These are phyloP conservation scores for Pseudoturritis turrita DNA, from an alignment of 345 rosid species.

Conservation along the genomic window DNA sequence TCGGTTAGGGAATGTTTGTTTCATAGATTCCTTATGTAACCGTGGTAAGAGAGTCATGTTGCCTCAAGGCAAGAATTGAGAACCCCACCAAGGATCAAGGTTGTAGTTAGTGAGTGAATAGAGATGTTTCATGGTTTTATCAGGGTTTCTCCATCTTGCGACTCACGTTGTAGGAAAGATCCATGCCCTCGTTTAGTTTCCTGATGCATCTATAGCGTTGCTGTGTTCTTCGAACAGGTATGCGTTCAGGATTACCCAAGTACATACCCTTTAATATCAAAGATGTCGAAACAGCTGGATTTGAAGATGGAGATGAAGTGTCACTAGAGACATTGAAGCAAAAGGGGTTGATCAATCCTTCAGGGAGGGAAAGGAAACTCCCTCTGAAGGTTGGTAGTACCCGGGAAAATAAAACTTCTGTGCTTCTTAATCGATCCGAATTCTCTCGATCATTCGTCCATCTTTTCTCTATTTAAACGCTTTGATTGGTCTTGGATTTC, in stretches of 20 bases:
- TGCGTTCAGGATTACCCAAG: conserved; percentile 80
- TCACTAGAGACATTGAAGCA: conserved; percentile 68
- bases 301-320: conserved; percentile 84
- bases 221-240: conserved; percentile 46
- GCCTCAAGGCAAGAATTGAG: not conserved
- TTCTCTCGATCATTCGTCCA: not conserved
- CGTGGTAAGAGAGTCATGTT: not conserved
- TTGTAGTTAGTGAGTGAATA: not conserved
- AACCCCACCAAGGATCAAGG: not conserved
- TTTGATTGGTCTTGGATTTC: conserved; percentile 9
- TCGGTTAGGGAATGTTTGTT: not conserved
- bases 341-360: conserved; percentile 84
- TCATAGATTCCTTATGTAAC: not conserved
- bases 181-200: not conserved
- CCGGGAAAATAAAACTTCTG: not conserved
- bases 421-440: not conserved
- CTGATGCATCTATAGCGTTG: not conserved
- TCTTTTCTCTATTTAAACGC: not conserved
- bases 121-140: not conserved
- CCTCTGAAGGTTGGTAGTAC: conserved; percentile 63
- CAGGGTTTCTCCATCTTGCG: not conserved
- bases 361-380: conserved; percentile 92
- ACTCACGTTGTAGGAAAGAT: not conserved
- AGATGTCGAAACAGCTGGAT: conserved; percentile 73
- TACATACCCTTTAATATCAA: conserved; percentile 78